These are phyloP conservation scores for Fusarium fujikuroi DNA, from an alignment of 2,329 filamentous ascomycete genomes.

Conservation along the genomic window DNA sequence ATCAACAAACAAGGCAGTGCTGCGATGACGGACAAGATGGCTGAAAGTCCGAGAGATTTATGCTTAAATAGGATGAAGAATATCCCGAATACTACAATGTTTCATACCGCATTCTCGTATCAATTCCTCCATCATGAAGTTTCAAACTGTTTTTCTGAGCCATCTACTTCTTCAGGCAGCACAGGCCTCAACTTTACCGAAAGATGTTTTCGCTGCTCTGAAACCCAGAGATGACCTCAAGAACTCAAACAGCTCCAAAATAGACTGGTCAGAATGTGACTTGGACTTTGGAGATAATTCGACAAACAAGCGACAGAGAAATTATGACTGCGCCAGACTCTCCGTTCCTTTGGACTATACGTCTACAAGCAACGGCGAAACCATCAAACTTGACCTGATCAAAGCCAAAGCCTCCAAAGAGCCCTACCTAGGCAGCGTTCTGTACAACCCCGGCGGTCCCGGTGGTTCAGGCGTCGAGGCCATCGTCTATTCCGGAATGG, in stretches of 20 bases:
- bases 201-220: neutral
- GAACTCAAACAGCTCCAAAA: neutral
- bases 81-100: rapidly evolving
- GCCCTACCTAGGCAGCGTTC: slow-evolving; percentile 50
- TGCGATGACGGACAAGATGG: too few species aligned
- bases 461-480: slow-evolving; percentile 35
- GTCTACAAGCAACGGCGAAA: slow-evolving; percentile 37
- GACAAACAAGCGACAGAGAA: neutral
- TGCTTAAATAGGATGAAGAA: neutral
- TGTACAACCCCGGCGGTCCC: slow-evolving; percentile 54
- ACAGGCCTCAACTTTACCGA: neutral
- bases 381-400: slow-evolving; percentile 48
- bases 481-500: rapidly evolving
- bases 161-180: neutral
- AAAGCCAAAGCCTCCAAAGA: slow-evolving; percentile 45
- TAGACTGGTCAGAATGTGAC: slow-evolving; percentile 14
- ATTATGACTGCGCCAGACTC: slow-evolving; percentile 49
- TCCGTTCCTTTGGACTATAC: slow-evolving; percentile 55
- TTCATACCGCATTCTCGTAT: rapidly evolving
- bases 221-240: neutral
- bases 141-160: neutral
- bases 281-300: slow-evolving; percentile 4
- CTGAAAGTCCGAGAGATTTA: neutral
- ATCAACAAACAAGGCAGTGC: neutral
- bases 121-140: neutral